A percentile compares a stretch with the other conserved stretches of the same genome.
Evolutionary conservation across 345 rosid genomes (phyloP).

Genomic region (Salix viminalis): DNA sequence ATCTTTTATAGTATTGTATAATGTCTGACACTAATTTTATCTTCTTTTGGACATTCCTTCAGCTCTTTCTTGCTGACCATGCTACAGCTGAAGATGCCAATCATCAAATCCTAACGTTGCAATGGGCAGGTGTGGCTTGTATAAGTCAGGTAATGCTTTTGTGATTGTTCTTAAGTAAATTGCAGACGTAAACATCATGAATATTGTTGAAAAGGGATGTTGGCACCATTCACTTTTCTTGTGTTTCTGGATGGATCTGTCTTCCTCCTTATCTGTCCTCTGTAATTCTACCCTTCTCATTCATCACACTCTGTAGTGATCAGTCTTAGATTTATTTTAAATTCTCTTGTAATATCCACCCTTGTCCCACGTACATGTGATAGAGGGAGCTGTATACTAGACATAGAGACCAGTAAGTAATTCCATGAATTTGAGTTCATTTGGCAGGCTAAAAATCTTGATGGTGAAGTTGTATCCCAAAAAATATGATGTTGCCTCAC

Average conservation of each 20-base stretch:
- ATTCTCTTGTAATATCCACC: no score
- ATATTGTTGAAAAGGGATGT: background rate
- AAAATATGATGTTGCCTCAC: background rate
- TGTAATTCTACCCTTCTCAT: no score
- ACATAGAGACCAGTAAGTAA: no score
- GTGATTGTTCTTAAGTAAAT: background rate
- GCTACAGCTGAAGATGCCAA: conserved; percentile 46
- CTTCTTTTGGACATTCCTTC: conserved; percentile 4
- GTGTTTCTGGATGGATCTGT: no score
- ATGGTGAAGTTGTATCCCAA: no score
- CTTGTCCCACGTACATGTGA: no score
- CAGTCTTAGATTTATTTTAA: no score
- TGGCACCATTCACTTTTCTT: background rate
- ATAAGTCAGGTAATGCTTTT: conserved; percentile 50
- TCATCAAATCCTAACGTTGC: conserved; percentile 65
- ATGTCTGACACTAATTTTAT: background rate
- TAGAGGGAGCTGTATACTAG: no score
- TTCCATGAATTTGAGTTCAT: background rate
- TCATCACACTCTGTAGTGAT: no score
- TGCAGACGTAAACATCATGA: background rate
- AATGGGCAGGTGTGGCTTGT: conserved; percentile 72
- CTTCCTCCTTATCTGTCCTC: no score
- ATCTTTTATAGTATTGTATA: no score
- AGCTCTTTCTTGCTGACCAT: conserved; percentile 48
- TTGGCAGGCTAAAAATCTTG: background rate